phyloP scores from a whole-genome alignment of 2,329 filamentous ascomycete genomes.

The Cladosporium sp. region DNA sequence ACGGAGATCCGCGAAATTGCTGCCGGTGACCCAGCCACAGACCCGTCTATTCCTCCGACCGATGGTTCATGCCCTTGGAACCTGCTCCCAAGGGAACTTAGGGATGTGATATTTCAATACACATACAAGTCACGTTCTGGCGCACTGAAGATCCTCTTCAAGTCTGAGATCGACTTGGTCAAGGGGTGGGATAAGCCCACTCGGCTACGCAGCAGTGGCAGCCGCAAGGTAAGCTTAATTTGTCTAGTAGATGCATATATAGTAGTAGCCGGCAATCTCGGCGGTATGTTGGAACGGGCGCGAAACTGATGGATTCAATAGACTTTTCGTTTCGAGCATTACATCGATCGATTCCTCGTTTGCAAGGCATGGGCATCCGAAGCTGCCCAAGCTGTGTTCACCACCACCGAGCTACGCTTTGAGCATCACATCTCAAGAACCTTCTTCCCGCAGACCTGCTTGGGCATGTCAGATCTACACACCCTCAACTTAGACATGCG shows the following conservation, averaged over 20 bases:
- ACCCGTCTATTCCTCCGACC: background rate
- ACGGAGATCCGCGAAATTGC: background rate
- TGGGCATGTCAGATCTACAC: background rate
- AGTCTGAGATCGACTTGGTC: background rate
- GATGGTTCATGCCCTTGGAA: background rate
- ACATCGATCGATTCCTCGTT: slow-evolving; percentile 2
- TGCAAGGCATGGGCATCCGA: background rate
- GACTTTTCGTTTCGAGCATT: background rate
- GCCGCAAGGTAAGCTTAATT: background rate
- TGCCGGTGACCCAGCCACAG: background rate
- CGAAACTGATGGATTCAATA: background rate
- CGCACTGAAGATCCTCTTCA: background rate
- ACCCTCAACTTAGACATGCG: background rate
- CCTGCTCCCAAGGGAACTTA: background rate
- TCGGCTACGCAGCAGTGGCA: background rate
- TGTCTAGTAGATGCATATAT: too few relatives aligned
- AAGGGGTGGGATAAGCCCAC: background rate
- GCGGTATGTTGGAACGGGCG: background rate
- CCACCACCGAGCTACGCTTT: background rate
- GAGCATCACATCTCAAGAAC: background rate
- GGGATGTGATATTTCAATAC: background rate
- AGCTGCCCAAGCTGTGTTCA: slow-evolving; percentile 1
- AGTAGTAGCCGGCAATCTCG: background rate
- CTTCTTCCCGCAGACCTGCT: background rate
- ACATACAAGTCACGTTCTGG: background rate